Conservation (phyloP, 371 early-diverging fungal genomes). For the Basidiobolus meristosporus region DNA sequence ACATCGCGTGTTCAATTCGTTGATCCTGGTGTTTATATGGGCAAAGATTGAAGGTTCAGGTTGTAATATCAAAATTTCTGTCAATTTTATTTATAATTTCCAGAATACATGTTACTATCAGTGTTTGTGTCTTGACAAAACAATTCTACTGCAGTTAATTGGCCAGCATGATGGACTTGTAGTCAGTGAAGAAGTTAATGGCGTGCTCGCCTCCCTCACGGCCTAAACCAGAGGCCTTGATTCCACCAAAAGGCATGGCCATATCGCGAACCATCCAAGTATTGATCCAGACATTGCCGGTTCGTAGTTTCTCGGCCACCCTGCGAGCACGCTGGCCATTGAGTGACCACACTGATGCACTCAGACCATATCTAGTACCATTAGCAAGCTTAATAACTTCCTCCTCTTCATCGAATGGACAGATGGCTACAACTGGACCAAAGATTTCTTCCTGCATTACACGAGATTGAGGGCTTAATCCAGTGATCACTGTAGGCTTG, state of each 20-base stretch:
- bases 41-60: too few relatives aligned
- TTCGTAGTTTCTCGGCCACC: too few relatives aligned
- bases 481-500: constrained; percentile 44
- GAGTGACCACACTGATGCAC: constrained; percentile 55
- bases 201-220: constrained; percentile 1
- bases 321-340: constrained; percentile 34
- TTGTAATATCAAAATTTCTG: too few relatives aligned
- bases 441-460: constrained; percentile 72
- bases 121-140: too few relatives aligned
- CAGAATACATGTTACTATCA: too few relatives aligned
- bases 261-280: too few relatives aligned
- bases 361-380: constrained; percentile 51
- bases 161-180: constrained; percentile 1
- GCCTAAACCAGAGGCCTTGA: constrained; percentile 6
- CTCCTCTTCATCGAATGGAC: constrained; percentile 44
- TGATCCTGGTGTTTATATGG: too few relatives aligned
- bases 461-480: constrained; percentile 22
- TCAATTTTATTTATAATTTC: too few relatives aligned
- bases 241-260: constrained; percentile 7
- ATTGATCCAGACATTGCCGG: too few relatives aligned
- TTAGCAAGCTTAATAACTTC: constrained; percentile 54
- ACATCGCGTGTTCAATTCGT: too few relatives aligned
- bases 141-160: constrained; percentile 1
- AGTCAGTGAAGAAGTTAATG: constrained; percentile 2
- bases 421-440: constrained; percentile 61